Conservation (phyloP, 2,329 filamentous ascomycete species). For the Pseudogymnoascus sp. region DNA sequence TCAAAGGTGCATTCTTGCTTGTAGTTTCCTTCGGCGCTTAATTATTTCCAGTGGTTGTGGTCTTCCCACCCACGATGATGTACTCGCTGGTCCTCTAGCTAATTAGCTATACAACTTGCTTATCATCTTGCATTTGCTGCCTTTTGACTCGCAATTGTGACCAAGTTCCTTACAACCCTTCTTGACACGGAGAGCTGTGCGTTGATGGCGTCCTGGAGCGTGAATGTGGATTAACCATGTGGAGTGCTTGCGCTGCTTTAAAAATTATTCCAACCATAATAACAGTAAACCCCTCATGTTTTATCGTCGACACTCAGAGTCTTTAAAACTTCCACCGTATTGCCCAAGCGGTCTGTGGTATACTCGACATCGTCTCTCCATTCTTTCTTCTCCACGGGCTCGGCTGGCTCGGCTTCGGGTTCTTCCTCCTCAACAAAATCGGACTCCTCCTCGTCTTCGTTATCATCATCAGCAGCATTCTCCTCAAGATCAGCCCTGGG, state of each 20-base stretch:
- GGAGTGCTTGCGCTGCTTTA: background rate
- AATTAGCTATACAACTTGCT: slow-evolving; percentile 4
- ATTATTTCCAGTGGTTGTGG: slow-evolving; percentile 3
- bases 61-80: background rate
- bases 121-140: background rate
- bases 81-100: slow-evolving; percentile 4
- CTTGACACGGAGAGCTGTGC: slow-evolving; percentile 2
- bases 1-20: slow-evolving; percentile 6
- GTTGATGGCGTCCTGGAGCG: background rate
- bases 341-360: slow-evolving; percentile 23
- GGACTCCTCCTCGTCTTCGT: slow-evolving; percentile 25
- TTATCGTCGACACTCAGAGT: slow-evolving; percentile 20
- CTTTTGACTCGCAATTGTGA: background rate
- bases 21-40: background rate
- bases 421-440: slow-evolving; percentile 23
- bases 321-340: slow-evolving; percentile 16
- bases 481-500: slow-evolving; percentile 31
- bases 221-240: background rate
- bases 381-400: slow-evolving; percentile 5
- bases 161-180: background rate
- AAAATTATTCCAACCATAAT: background rate
- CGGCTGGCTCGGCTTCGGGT: slow-evolving; percentile 12
- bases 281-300: slow-evolving; percentile 19
- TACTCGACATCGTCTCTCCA: slow-evolving; percentile 24
- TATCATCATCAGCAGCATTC: slow-evolving; percentile 30